Percentiles rank a stretch among this genome's conserved stretches.
Evolutionary conservation across 2,329 filamentous ascomycete genomes (phyloP).

Genomic region (Endothia cerciana): DNA sequence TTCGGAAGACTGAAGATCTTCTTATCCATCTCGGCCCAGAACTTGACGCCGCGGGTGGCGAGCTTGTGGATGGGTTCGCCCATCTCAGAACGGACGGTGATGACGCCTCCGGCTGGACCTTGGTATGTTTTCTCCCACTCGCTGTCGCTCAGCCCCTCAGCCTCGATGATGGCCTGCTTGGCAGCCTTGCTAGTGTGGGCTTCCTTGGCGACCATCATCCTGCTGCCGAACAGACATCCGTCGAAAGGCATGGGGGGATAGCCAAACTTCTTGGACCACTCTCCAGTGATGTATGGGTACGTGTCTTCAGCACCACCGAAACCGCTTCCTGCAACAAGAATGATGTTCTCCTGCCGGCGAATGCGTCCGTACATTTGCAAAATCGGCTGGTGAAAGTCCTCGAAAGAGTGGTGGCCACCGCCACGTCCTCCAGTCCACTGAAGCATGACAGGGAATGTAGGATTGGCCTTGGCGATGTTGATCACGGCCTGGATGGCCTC

Average conservation of each 20-base stretch:
- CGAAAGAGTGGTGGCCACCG: conserved; percentile 91
- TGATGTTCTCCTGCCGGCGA: conserved; percentile 82
- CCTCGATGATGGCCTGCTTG: conserved; percentile 88
- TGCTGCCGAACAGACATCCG: conserved; percentile 86
- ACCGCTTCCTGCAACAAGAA: conserved; percentile 87
- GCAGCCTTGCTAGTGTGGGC: conserved; percentile 84
- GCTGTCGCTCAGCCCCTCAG: conserved; percentile 77
- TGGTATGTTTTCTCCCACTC: conserved; percentile 96
- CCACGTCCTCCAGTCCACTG: conserved; percentile 96
- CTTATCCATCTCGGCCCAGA: conserved; percentile 99
- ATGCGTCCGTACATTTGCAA: conserved; percentile 90
- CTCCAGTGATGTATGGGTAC: conserved; percentile 87
- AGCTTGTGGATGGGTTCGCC: conserved; percentile 99
- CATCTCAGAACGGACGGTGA: conserved; percentile 98
- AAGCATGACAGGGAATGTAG: conserved; percentile 86
- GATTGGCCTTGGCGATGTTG: conserved; percentile 93
- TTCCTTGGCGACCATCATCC: conserved; percentile 95
- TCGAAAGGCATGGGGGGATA: conserved; percentile 95
- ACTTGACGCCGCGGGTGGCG: conserved; percentile 90
- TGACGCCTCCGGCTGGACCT: conserved; percentile 86
- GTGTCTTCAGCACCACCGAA: conserved; percentile 90
- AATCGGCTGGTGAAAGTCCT: conserved; percentile 93
- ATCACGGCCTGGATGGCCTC: conserved; percentile 88
- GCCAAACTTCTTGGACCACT: conserved; percentile 84
- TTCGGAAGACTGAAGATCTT: conserved; percentile 98